Conservation (phyloP, 441 rosid species). For the Croton setiger region DNA sequence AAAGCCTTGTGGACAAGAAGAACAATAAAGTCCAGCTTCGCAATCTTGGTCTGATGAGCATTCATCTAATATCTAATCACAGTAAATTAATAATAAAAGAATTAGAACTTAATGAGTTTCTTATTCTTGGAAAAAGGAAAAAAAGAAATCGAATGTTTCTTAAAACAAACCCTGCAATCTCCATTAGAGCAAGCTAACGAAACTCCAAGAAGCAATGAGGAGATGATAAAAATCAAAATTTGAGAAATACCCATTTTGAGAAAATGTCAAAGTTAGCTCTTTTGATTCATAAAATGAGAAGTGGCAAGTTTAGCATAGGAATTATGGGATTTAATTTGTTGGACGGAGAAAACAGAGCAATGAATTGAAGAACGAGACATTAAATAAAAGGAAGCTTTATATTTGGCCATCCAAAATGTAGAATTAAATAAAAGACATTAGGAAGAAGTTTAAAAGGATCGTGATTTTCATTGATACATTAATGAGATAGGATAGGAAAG, state of each 20-base stretch:
- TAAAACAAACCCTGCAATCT: slow-evolving; percentile 31
- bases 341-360: slow-evolving; percentile 29
- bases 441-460: background rate
- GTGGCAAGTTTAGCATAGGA: background rate
- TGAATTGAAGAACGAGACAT: background rate
- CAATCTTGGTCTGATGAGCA: slow-evolving; percentile 68
- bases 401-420: slow-evolving; percentile 25
- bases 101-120: background rate
- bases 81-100: background rate
- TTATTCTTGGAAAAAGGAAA: too few relatives aligned
- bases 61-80: slow-evolving; percentile 39
- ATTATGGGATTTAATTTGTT: slow-evolving; percentile 9
- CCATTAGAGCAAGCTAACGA: slow-evolving; percentile 32
- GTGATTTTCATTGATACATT: too few relatives aligned
- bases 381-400: background rate
- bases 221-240: slow-evolving; percentile 17
- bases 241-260: slow-evolving; percentile 31
- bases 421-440: background rate
- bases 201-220: slow-evolving; percentile 16
- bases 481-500: background rate
- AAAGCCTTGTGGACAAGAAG: slow-evolving; percentile 46
- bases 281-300: background rate
- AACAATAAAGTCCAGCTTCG: slow-evolving; percentile 58
- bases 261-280: background rate
- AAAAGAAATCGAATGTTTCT: background rate